phyloP scores from a whole-genome alignment of 495 filamentous ascomycete species.

The Penicillium malachiteum region DNA sequence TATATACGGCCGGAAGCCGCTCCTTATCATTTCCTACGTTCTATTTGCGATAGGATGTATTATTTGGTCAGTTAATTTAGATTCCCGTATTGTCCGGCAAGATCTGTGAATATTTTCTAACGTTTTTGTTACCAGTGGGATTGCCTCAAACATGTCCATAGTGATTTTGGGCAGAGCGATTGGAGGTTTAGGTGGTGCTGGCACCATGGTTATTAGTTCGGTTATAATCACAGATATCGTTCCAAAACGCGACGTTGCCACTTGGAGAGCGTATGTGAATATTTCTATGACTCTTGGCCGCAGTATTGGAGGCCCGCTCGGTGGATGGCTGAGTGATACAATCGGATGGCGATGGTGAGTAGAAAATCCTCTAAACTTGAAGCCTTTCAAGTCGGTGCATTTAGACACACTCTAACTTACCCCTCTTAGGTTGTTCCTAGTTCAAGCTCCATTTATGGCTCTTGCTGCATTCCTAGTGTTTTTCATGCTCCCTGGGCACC shows the following conservation, averaged over 20 bases:
- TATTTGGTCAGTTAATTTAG: slow-evolving; percentile 28
- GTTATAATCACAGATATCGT: slow-evolving; percentile 67
- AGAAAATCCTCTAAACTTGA: background rate
- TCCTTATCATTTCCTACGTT: slow-evolving; percentile 40
- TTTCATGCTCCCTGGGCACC: slow-evolving; percentile 43
- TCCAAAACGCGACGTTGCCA: slow-evolving; percentile 63
- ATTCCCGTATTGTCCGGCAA: background rate
- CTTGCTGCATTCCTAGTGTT: slow-evolving; percentile 51
- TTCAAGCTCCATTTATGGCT: slow-evolving; percentile 55
- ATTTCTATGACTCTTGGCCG: slow-evolving; percentile 62
- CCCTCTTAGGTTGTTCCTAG: slow-evolving; percentile 56
- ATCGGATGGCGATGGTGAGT: slow-evolving; percentile 67
- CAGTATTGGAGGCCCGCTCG: slow-evolving; percentile 62
- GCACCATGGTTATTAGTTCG: slow-evolving; percentile 55
- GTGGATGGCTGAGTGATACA: slow-evolving; percentile 62
- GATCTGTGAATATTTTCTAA: background rate
- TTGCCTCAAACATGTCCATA: slow-evolving; percentile 49
- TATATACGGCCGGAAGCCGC: slow-evolving; percentile 46
- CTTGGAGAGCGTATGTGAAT: slow-evolving; percentile 67
- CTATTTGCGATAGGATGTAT: slow-evolving; percentile 45
- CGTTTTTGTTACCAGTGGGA: slow-evolving; percentile 36
- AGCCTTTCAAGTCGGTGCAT: background rate
- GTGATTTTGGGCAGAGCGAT: slow-evolving; percentile 58
- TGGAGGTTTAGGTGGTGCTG: slow-evolving; percentile 59
- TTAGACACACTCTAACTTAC: background rate